A percentile compares a stretch with the other conserved stretches of the same genome.
These are phyloP conservation scores for Camelina laxa DNA, from an alignment of 345 rosid species.

Conservation along the genomic window DNA sequence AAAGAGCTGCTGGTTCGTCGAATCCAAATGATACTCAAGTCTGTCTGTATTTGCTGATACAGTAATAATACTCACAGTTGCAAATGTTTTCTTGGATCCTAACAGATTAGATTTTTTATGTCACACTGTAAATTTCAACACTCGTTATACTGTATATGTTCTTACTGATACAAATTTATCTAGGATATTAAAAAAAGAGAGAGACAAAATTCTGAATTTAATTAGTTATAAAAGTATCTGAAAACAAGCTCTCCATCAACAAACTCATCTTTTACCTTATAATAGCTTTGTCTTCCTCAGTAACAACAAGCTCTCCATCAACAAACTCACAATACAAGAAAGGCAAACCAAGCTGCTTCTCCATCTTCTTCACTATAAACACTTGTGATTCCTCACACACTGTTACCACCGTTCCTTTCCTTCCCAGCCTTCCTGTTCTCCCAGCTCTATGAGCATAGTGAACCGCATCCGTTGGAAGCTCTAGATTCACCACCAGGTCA, in stretches of 20 bases:
- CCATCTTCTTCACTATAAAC: conserved; percentile 86
- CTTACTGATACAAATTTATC: background rate
- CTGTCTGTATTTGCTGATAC: too few species aligned
- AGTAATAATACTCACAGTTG: too few species aligned
- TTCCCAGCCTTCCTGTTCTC: conserved; percentile 84
- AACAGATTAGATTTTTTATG: too few species aligned
- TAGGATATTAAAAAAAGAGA: background rate
- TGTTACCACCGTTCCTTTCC: conserved; percentile 83
- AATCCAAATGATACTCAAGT: too few species aligned
- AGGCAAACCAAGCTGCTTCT: conserved; percentile 77
- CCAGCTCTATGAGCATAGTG: conserved; percentile 96
- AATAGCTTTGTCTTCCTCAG: conserved; percentile 55
- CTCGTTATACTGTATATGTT: background rate
- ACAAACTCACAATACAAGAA: conserved; percentile 76
- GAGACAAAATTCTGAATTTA: conserved; percentile 2
- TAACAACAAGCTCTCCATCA: conserved; percentile 76
- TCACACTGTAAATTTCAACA: background rate
- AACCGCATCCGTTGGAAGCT: conserved; percentile 74
- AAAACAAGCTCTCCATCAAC: background rate
- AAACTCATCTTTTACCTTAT: conserved; percentile 21
- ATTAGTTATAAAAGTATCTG: conserved; percentile 6
- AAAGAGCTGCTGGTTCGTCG: background rate
- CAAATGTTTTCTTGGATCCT: background rate
- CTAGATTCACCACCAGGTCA: conserved; percentile 89
- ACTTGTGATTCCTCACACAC: conserved; percentile 84